Evolutionary conservation across 1,139 yeast species (phyloP), one percentile per base, ranked within the genome.

Genomic region (Geotrichum fermentans): DNA sequence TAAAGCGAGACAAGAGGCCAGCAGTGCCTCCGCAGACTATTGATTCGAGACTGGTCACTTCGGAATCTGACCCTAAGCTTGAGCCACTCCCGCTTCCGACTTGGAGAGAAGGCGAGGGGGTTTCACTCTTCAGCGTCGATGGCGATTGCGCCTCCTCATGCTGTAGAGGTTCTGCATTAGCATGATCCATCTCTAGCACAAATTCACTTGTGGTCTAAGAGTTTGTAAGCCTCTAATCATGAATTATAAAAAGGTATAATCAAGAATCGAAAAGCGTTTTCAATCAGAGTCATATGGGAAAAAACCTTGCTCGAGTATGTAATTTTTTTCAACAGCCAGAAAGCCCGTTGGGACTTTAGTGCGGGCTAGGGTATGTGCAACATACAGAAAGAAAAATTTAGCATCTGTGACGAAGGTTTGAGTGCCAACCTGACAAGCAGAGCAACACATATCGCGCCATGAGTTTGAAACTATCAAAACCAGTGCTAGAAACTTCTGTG

Each of bases 1-100:
- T 72, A 49, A 82, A 37, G 13, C 51, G 40, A 8, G 73, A 60
- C 1, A 67, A 56, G 1, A 86, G 76, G 0, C 96, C 96, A 0
- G 95, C 82, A 0, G 77, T 58, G 0, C 85, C 80, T 0, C 95
- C 96, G 0, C 94, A 86, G 1, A 82, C 47, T 1, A 80, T 60
- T 6, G 81, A 72, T 48, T 69, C 71, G 1, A 51, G 11, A 13
- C 61, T 51, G 5, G 66, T 55, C 14, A 67, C 54, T 29, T 65
- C 61, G 32, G 70, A 58, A 32, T 57, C 50, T 22, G 64, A 54
- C 46, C 53, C 55, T n/a, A 67, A 53, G 53, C 45, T 40, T n/a
- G 37, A 32, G 11, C 40, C 30, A 26, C 24, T 45, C 13, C 49
- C 49, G 22, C 45, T 40, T 6, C 49, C 49, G 4, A 45, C 49